Conservation (phyloP, 208 protist species). For the Leishmania amazonensis region DNA sequence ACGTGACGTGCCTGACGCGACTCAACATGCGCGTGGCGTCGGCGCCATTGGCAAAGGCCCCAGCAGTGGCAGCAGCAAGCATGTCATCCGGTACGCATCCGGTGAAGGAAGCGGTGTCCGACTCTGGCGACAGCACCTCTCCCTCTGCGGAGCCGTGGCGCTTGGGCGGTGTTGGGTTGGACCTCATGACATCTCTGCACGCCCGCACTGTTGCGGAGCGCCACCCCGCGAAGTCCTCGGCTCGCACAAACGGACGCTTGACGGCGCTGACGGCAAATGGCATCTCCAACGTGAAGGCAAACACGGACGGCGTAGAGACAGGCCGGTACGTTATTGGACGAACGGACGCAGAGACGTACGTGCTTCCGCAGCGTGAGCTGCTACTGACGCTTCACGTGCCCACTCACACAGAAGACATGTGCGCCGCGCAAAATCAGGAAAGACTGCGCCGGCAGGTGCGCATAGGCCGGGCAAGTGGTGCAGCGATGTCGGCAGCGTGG, state of each 20-base stretch:
- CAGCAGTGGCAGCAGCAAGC: background rate
- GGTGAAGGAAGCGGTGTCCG: background rate
- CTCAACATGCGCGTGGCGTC: constrained; percentile 14
- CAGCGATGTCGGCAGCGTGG: constrained; percentile 29
- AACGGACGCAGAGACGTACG: constrained; percentile 68
- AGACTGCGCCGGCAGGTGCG: constrained; percentile 46
- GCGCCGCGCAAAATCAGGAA: constrained; percentile 55
- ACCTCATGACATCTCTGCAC: constrained; percentile 46
- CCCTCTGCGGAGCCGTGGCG: constrained; percentile 54
- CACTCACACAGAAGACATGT: constrained; percentile 39
- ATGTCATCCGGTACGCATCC: background rate
- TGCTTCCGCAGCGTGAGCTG: constrained; percentile 80
- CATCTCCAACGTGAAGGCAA: background rate
- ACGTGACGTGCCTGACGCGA: constrained; percentile 32
- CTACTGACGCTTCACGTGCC: constrained; percentile 67
- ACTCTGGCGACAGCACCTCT: background rate
- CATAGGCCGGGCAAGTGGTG: constrained; percentile 33
- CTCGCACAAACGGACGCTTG: background rate
- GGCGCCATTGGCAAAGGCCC: background rate
- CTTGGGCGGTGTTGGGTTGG: constrained; percentile 56
- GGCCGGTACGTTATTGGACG: constrained; percentile 40
- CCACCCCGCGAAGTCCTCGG: constrained; percentile 8
- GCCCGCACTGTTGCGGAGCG: constrained; percentile 56
- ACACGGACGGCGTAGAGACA: background rate
- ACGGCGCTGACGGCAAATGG: background rate